Evolutionary conservation across 257 asterid species (phyloP), one percentile per base, ranked within the genome.

Genomic region (Perilla frutescens): DNA sequence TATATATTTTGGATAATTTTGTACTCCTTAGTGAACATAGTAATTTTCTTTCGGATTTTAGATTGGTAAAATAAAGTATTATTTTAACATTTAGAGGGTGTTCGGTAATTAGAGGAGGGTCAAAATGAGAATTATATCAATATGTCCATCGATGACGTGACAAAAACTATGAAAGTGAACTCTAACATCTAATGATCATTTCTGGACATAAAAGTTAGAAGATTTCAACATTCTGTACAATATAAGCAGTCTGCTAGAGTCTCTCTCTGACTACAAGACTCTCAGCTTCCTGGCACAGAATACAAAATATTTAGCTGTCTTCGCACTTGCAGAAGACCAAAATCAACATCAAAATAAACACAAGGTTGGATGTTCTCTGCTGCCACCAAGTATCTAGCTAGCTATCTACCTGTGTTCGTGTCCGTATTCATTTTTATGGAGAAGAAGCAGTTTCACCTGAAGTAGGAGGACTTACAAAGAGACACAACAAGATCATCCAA

Each of bases 401-500:
- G 3, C 34, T 36, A 76, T 15, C 76, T 49, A 44, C 66, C 31
- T 57, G 50, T 13, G 73, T 50, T 7, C 65, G 32, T 7, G 62
- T 44, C 6, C 61, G 76, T 56, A 76, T 71, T 79, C 75, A n/a
- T 61, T 71, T 20, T 74, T 20, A 64, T 2, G 37, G 37, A 39
- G 72, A 72, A 6, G 85, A 68, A 68, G 14, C 76, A 6, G 71
- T 47, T 71, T 81, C 85, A 31, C 44, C 51, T 6, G 77, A 69
- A 31, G 48, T 39, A 1, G 63, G 62, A 75, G 81, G 91, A 93
- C 83, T 89, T 91, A 72, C 97, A 93, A 4, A 93, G 90, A 77
- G 97, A 93, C 40, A 93, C 98, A 13, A 93, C 96, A 31, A 93
- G 87, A 84, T 93, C 98, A 79, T 91, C 98, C 89, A 93, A 76